Conservation (phyloP, 306 rosid genomes). For the Castanospermum australe region DNA sequence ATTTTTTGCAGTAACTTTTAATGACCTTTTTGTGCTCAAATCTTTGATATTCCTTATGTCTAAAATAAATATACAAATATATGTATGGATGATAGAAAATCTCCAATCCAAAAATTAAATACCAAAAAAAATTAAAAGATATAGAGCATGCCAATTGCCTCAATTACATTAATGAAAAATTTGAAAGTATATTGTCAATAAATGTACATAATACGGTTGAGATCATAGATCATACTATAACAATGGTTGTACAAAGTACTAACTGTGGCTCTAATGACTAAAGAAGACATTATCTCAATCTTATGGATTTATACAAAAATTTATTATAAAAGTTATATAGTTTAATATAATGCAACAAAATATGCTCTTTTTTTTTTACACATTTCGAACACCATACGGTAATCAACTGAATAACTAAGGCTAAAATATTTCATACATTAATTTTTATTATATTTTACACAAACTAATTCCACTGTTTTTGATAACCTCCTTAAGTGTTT, state of each 20-base stretch:
- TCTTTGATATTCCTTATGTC: no score
- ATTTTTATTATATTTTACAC: no score
- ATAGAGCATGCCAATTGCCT: no score
- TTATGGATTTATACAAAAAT: not conserved
- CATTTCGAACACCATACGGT: not conserved
- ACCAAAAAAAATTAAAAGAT: no score
- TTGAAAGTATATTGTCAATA: no score
- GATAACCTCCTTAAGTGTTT: not conserved
- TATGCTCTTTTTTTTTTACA: not conserved
- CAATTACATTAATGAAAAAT: no score
- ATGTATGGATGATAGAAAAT: no score
- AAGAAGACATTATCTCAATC: not conserved
- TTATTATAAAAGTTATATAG: not conserved
- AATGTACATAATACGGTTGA: not conserved
- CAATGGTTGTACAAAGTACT: slow-evolving; percentile 25
- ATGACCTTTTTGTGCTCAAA: no score
- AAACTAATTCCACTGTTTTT: no score
- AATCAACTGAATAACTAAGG: not conserved
- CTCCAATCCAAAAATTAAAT: no score
- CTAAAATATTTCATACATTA: not conserved
- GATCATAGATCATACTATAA: slow-evolving; percentile 11
- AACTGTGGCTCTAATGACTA: not conserved
- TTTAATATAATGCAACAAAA: not conserved
- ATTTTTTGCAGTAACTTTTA: not conserved
- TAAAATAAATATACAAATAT: no score